A percentile compares a stretch with the other conserved stretches of the same genome.
Conservation (phyloP, 805 yeast genomes). For the Candida ortonii region DNA sequence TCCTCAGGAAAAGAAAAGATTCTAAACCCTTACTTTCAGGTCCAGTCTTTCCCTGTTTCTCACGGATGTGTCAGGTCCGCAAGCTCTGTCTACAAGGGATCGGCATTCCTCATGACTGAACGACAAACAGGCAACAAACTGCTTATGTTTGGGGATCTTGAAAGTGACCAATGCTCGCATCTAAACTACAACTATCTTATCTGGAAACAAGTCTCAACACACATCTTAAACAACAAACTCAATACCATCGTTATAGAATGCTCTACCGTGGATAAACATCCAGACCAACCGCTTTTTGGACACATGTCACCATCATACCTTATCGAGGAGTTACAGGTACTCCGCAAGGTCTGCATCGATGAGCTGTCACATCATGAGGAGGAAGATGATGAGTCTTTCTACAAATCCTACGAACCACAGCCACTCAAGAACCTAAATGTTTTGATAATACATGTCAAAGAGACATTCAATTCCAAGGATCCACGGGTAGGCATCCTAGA, state of each 20-base stretch:
- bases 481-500: slow-evolving; percentile 56
- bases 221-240: slow-evolving; percentile 40
- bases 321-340: slow-evolving; percentile 48
- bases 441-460: slow-evolving; percentile 54
- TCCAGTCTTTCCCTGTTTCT: slow-evolving; percentile 40
- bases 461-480: slow-evolving; percentile 39
- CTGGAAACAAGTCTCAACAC: slow-evolving; percentile 56
- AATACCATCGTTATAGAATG: slow-evolving; percentile 73
- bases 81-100: slow-evolving; percentile 39
- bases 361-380: neutral
- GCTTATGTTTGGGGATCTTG: slow-evolving; percentile 81
- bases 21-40: slow-evolving; percentile 35
- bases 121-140: slow-evolving; percentile 35
- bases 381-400: slow-evolving; percentile 5
- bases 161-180: slow-evolving; percentile 54
- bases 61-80: slow-evolving; percentile 30
- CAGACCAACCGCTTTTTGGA: slow-evolving; percentile 60
- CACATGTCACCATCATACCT: slow-evolving; percentile 72
- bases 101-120: slow-evolving; percentile 56
- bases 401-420: slow-evolving; percentile 18
- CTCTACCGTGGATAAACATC: slow-evolving; percentile 50
- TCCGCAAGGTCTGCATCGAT: slow-evolving; percentile 27
- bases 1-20: slow-evolving; percentile 4
- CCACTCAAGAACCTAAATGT: slow-evolving; percentile 45
- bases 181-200: slow-evolving; percentile 38